Conservation (phyloP, 805 yeast genomes). For the Ogataea philodendri region DNA sequence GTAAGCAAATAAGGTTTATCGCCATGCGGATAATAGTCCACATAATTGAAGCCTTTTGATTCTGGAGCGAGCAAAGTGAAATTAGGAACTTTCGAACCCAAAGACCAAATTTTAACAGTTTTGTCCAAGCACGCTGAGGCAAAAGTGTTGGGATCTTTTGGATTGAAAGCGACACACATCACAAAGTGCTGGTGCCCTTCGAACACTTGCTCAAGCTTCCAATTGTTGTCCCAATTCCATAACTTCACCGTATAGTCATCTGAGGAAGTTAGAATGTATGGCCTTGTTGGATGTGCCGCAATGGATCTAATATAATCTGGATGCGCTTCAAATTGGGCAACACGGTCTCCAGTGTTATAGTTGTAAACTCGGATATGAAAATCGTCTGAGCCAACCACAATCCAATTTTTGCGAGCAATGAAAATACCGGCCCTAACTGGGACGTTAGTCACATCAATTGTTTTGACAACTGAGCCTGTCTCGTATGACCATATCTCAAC, state of each 20-base stretch:
- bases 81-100: conserved; percentile 84
- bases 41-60: conserved; percentile 90
- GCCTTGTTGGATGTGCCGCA: conserved; percentile 92
- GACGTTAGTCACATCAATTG: conserved; percentile 91
- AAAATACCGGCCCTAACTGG: conserved; percentile 96
- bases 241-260: conserved; percentile 90
- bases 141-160: conserved; percentile 95
- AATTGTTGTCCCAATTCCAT: conserved; percentile 97
- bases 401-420: conserved; percentile 95
- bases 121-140: conserved; percentile 96
- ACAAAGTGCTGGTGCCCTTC: conserved; percentile 97
- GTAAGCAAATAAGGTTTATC: conserved; percentile 96
- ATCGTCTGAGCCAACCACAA: conserved; percentile 94
- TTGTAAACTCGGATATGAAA: conserved; percentile 91
- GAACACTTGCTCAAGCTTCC: conserved; percentile 86
- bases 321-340: conserved; percentile 95
- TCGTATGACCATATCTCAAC: conserved; percentile 95
- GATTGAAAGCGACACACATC: conserved; percentile 92
- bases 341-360: conserved; percentile 92
- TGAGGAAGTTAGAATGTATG: conserved; percentile 81
- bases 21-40: conserved; percentile 94
- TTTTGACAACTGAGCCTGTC: conserved; percentile 76
- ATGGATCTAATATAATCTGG: conserved; percentile 93
- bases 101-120: conserved; percentile 95
- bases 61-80: conserved; percentile 91